Conservation (phyloP, 345 rosid genomes). For the Hibiscus syriacus region DNA sequence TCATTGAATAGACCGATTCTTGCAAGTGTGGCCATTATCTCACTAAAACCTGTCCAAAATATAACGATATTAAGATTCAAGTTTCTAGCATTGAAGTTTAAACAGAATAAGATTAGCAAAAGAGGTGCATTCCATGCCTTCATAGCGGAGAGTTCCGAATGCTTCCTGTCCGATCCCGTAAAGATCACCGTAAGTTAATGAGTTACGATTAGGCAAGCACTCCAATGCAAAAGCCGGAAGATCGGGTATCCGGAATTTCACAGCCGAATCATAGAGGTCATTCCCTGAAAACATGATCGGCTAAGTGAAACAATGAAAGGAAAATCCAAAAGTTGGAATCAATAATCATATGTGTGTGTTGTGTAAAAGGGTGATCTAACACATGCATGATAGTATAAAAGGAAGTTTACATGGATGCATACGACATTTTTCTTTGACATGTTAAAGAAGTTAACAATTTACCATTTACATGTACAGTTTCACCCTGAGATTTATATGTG, state of each 20-base stretch:
- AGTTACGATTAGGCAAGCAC: conserved; percentile 83
- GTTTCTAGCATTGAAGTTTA: background rate
- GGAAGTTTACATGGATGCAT: too few species aligned
- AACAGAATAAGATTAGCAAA: background rate
- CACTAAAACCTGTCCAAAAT: conserved; percentile 53
- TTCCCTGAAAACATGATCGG: conserved; percentile 44
- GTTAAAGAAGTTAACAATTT: conserved; percentile 8
- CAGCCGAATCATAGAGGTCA: conserved; percentile 64
- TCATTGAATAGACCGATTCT: conserved; percentile 56
- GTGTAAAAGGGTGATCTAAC: too few species aligned
- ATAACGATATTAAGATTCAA: background rate
- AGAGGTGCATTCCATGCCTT: conserved; percentile 40
- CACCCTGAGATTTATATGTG: conserved; percentile 43
- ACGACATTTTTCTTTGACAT: background rate
- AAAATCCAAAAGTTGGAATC: too few species aligned
- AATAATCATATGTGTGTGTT: too few species aligned
- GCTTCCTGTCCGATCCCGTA: conserved; percentile 81
- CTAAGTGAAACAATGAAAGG: conserved; percentile 8
- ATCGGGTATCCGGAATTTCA: conserved; percentile 50
- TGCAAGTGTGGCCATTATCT: conserved; percentile 67
- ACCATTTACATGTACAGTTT: conserved; percentile 71
- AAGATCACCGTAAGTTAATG: conserved; percentile 62
- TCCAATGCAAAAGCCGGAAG: conserved; percentile 96
- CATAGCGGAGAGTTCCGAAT: conserved; percentile 87
- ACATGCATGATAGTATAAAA: too few species aligned